Evolutionary conservation across 208 protist species (phyloP).

Genomic region (Acanthamoeba culbertsoni): DNA sequence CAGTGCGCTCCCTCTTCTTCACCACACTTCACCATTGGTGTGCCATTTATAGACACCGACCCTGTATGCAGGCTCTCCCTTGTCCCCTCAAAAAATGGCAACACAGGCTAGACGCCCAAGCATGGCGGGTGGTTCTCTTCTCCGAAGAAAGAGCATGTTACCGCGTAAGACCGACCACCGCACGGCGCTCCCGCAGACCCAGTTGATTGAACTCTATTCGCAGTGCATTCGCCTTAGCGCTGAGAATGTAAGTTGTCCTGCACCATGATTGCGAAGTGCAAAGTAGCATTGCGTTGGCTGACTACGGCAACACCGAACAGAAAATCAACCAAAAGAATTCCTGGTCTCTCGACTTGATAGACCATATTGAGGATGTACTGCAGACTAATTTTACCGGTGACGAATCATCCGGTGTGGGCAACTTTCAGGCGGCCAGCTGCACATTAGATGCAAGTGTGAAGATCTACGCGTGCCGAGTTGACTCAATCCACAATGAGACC

Average conservation of each 20-base stretch:
- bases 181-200: slow-evolving; percentile 26
- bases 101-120: neutral
- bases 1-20: neutral
- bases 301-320: slow-evolving; percentile 9
- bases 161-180: neutral
- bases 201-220: slow-evolving; percentile 76
- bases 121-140: neutral
- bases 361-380: slow-evolving; percentile 83
- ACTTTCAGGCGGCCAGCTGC: slow-evolving; percentile 84
- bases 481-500: slow-evolving; percentile 83
- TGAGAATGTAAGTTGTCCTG: slow-evolving; percentile 72
- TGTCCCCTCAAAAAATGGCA: neutral
- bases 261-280: neutral
- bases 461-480: slow-evolving; percentile 87
- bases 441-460: slow-evolving; percentile 86
- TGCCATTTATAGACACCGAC: neutral
- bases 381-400: slow-evolving; percentile 41
- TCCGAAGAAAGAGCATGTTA: neutral
- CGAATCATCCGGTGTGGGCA: slow-evolving; percentile 57
- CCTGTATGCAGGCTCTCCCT: neutral
- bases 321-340: slow-evolving; percentile 89
- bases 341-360: slow-evolving; percentile 86
- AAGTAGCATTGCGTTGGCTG: neutral
- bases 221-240: slow-evolving; percentile 79
- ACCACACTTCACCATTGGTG: neutral